Evolutionary conservation across 1,139 yeast species (phyloP), one percentile per base, ranked within the genome.

Genomic region (Kodamaea suecica): DNA sequence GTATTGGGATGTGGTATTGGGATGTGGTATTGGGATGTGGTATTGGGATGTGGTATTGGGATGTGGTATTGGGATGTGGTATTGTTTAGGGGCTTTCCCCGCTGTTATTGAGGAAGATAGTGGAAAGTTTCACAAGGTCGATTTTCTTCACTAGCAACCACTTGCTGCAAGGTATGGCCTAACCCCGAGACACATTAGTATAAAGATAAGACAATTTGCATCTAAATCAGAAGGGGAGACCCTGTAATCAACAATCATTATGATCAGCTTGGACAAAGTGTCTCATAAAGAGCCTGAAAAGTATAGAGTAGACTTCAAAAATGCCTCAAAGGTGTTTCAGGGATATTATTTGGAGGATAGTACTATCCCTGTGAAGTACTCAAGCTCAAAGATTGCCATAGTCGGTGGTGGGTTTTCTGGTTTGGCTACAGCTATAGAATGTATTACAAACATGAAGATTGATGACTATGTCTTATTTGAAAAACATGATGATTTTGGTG

Each of bases 321-420:
- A 62, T 37, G 62, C 66, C 3, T 30, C 47, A 11, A 40, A 45
- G 5, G 55, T 61, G 3, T 51, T 68, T 15, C 41, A 49, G 2
- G 44, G 46, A 1, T 32, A 35, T 2, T 29, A 47, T 4, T 46
- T 51, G 3, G 38, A 44, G 13, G 45, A 56, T 32, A 61, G 64
- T 6, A 12, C 28, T 5, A 40, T 55, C 12, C 59, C 70, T 3
- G 46, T 52, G 2, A 42, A 51, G 15, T 43, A 52, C 17, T 39
- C 62, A 16, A 33, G 35, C 3, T 63, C 70, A 10, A 54, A 55
- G 19, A 56, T 70, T 3, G 54, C 68, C 10, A 62, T 73, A 17
- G 52, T 73, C 27, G 78, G 79, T 2, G 75, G 66, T 8, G 79
- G 79, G 1, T 72, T 73, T 40, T 67, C 60, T 9, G 78, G 78